Percentiles rank a stretch among this genome's conserved stretches.
phyloP scores from a whole-genome alignment of 2,329 filamentous ascomycete species.

The Pseudocercospora fijiensis region DNA sequence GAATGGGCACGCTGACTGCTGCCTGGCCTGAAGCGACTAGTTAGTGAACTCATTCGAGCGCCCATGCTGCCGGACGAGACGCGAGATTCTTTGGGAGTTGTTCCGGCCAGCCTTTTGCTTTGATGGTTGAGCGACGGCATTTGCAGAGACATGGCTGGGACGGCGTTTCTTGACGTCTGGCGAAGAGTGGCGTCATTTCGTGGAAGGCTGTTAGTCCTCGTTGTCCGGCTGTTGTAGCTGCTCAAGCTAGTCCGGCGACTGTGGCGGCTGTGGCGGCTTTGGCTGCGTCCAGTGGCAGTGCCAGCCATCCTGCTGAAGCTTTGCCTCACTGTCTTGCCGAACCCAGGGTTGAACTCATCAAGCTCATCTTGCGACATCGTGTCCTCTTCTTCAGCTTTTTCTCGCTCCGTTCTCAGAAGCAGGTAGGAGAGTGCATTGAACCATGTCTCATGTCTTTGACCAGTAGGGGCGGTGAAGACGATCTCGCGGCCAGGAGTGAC shows the following conservation, averaged over 20 bases:
- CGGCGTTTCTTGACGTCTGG: neutral
- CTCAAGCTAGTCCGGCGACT: conserved; percentile 37
- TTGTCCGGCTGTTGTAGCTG: conserved; percentile 54
- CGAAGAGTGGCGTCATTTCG: conserved; percentile 24
- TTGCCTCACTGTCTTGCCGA: conserved; percentile 44
- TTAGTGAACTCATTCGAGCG: conserved; percentile 41
- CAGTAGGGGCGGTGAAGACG: conserved; percentile 92
- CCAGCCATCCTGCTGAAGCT: conserved; percentile 55
- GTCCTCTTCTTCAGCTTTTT: conserved; percentile 51
- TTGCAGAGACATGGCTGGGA: conserved; percentile 9
- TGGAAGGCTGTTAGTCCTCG: conserved; percentile 64
- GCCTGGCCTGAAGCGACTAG: conserved; percentile 28
- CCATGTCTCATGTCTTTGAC: conserved; percentile 96
- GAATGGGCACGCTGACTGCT: conserved; percentile 28
- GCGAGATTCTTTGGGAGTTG: conserved; percentile 20
- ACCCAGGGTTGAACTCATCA: conserved; percentile 76
- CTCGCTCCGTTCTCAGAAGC: conserved; percentile 66
- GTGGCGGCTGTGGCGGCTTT: conserved; percentile 33
- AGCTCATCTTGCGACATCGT: conserved; percentile 60
- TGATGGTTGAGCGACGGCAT: conserved; percentile 10
- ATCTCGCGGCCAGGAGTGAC: conserved; percentile 83
- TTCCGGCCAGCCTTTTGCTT: conserved; percentile 8
- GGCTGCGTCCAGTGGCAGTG: conserved; percentile 53
- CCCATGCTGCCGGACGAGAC: conserved; percentile 38
- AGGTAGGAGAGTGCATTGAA: conserved; percentile 96